Conservation (phyloP, 768 basidiomycete genomes). For the Nidula microcarpa region DNA sequence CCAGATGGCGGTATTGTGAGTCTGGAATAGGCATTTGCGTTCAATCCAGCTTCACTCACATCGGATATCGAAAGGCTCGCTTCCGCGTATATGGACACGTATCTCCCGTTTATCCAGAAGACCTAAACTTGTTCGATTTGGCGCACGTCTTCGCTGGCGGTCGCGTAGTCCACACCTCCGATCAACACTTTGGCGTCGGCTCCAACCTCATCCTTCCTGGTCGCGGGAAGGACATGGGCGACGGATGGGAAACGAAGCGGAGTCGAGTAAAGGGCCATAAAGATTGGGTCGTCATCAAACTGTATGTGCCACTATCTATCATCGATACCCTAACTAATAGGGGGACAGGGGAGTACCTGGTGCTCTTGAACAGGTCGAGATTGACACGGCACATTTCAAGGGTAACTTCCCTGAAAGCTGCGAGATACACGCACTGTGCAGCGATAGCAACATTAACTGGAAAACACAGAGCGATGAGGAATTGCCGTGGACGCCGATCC, state of each 20-base stretch:
- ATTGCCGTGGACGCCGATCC: constrained; percentile 67
- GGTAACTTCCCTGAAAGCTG: constrained; percentile 93
- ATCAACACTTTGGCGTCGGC: constrained; percentile 94
- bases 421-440: constrained; percentile 65
- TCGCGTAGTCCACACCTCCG: constrained; percentile 77
- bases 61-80: constrained; percentile 57
- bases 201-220: constrained; percentile 91
- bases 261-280: constrained; percentile 77
- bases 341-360: constrained; percentile 66
- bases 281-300: constrained; percentile 88
- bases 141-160: constrained; percentile 92
- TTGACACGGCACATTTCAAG: constrained; percentile 95
- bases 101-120: constrained; percentile 53
- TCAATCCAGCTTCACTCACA: neutral
- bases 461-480: constrained; percentile 29
- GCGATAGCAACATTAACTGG: constrained; percentile 32
- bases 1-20: constrained; percentile 96
- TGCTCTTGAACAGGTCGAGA: constrained; percentile 70
- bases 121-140: constrained; percentile 64
- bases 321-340: constrained; percentile 1
- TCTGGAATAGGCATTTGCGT: constrained; percentile 8
- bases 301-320: constrained; percentile 46
- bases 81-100: constrained; percentile 91
- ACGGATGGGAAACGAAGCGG: constrained; percentile 98
- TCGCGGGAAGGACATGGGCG: constrained; percentile 91